phyloP scores from a whole-genome alignment of 495 filamentous ascomycete genomes.

The Letharia lupina region DNA sequence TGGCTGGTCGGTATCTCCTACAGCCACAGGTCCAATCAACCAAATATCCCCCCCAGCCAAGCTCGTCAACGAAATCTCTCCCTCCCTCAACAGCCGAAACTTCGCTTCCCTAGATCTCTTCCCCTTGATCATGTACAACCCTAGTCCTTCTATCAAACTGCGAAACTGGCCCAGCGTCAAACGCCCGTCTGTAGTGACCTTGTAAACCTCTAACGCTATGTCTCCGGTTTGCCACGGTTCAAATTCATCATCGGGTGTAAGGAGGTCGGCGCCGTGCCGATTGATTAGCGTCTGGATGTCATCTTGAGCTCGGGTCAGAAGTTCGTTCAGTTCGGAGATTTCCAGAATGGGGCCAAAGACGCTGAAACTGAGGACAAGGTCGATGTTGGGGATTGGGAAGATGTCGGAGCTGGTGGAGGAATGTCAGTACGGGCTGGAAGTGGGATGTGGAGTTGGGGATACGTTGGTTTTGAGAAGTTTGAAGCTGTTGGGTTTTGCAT shows the following conservation, averaged over 20 bases:
- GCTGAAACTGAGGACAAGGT: not conserved
- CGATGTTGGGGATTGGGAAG: not conserved
- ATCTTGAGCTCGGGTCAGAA: not conserved
- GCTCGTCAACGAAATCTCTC: not conserved
- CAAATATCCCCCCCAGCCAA: not conserved
- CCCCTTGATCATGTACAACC: not conserved
- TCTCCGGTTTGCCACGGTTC: not conserved
- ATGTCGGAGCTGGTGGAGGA: not conserved
- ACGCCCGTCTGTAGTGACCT: too few species aligned
- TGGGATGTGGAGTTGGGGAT: not conserved
- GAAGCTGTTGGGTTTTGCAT: not conserved
- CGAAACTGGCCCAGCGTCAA: not conserved
- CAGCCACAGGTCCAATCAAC: not conserved
- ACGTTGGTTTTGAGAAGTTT: conserved; percentile 1
- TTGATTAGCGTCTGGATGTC: not conserved
- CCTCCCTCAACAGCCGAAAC: not conserved
- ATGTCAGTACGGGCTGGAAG: not conserved
- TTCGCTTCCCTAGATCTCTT: not conserved
- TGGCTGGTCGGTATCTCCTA: not conserved
- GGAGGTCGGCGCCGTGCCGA: not conserved
- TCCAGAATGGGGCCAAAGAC: not conserved
- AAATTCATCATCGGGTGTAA: not conserved
- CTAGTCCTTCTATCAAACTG: not conserved
- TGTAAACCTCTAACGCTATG: not conserved
- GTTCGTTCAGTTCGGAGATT: not conserved